These are phyloP conservation scores for Penicillium fimorum DNA, from an alignment of 495 filamentous ascomycete genomes.

Conservation along the genomic window DNA sequence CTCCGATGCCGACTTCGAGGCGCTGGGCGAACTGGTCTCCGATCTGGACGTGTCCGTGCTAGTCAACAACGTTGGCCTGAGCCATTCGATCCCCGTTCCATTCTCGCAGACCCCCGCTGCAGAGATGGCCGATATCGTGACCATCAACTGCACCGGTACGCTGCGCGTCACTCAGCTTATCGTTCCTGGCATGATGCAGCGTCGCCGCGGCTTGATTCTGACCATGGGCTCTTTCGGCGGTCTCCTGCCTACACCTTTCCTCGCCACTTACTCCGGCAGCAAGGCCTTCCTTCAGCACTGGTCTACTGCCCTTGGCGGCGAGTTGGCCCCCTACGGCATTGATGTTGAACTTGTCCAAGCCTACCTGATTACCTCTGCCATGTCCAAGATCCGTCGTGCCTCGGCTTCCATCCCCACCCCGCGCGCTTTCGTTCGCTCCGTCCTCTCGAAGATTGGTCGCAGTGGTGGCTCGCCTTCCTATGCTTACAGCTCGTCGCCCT, in stretches of 20 bases:
- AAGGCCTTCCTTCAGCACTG: constrained; percentile 99
- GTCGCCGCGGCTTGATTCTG: constrained; percentile 82
- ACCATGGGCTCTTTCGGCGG: constrained; percentile 98
- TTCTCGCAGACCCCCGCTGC: constrained; percentile 74
- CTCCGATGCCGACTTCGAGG: constrained; percentile 70
- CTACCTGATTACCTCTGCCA: constrained; percentile 90
- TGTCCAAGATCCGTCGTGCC: constrained; percentile 87
- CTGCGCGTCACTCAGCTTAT: constrained; percentile 82
- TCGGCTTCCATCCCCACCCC: constrained; percentile 77
- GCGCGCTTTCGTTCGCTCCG: constrained; percentile 73
- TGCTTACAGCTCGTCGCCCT: constrained; percentile 83
- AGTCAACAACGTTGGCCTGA: constrained; percentile 96
- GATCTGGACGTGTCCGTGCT: constrained; percentile 82
- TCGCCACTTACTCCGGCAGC: constrained; percentile 95
- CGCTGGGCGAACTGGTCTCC: constrained; percentile 62
- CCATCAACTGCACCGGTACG: constrained; percentile 88
- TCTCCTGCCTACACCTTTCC: constrained; percentile 81
- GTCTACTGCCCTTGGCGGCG: constrained; percentile 81
- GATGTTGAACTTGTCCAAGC: constrained; percentile 83
- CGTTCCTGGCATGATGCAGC: constrained; percentile 77
- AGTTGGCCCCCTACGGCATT: constrained; percentile 75
- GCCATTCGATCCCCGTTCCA: constrained; percentile 86
- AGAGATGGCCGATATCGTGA: constrained; percentile 87
- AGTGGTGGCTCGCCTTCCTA: constrained; percentile 71
- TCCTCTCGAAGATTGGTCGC: constrained; percentile 77